A percentile compares a stretch with the other conserved stretches of the same genome.
phyloP scores from a whole-genome alignment of 2,329 filamentous ascomycete genomes.

The Sclerotinia trifoliorum region DNA sequence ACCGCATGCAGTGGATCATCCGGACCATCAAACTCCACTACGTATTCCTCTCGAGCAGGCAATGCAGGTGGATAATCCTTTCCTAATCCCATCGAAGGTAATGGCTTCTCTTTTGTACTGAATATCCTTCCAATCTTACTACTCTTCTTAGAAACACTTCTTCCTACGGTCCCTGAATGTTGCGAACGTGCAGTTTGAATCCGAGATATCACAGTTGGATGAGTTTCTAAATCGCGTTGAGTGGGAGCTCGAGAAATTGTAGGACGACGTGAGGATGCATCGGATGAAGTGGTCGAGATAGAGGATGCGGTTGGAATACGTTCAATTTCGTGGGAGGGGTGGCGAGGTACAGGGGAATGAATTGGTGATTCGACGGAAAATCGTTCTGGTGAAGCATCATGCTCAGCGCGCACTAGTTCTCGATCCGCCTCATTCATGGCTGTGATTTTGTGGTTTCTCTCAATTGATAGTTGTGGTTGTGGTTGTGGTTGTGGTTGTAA shows the following conservation, averaged over 20 bases:
- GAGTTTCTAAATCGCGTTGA: conserved; percentile 64
- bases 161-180: conserved; percentile 70
- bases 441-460: conserved; percentile 12
- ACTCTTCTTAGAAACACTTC: conserved; percentile 43
- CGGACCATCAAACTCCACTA: conserved; percentile 81
- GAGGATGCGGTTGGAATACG: conserved; percentile 57
- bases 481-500: not conserved
- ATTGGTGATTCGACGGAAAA: conserved; percentile 30
- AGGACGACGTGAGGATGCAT: conserved; percentile 41
- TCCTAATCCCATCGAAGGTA: conserved; percentile 70
- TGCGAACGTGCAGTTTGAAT: conserved; percentile 71
- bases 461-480: not conserved
- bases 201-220: conserved; percentile 66
- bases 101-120: conserved; percentile 45
- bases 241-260: conserved; percentile 63
- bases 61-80: conserved; percentile 71
- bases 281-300: conserved; percentile 44
- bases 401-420: conserved; percentile 44
- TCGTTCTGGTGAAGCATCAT: conserved; percentile 49
- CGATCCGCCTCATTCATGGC: conserved; percentile 37
- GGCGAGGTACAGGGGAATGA: conserved; percentile 25
- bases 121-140: conserved; percentile 46
- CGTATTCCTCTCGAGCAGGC: conserved; percentile 71
- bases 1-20: conserved; percentile 82
- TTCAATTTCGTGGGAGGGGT: conserved; percentile 55